Evolutionary conservation across 805 yeast species (phyloP).

Genomic region (Saturnispora galanensis): DNA sequence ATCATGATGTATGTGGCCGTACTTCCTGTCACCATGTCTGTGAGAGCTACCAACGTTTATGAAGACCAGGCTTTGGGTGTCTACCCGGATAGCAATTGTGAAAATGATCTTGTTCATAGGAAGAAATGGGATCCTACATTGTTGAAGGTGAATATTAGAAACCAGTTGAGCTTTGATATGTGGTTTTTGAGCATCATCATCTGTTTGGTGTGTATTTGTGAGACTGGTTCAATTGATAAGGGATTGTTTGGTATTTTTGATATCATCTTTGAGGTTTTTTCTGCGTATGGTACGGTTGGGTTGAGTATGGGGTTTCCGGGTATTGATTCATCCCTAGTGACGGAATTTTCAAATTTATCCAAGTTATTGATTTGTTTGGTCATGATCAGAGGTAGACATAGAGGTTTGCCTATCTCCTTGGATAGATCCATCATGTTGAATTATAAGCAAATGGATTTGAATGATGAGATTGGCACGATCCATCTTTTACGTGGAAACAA

Average conservation of each 20-base stretch:
- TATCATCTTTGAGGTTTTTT: slow-evolving; percentile 72
- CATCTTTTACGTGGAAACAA: too few relatives aligned
- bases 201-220: slow-evolving; percentile 77
- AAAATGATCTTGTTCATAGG: slow-evolving; percentile 28
- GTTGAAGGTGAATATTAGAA: slow-evolving; percentile 76
- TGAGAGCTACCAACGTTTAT: slow-evolving; percentile 90
- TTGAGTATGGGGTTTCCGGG: slow-evolving; percentile 72
- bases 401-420: slow-evolving; percentile 85
- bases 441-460: background rate
- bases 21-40: slow-evolving; percentile 87
- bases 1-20: slow-evolving; percentile 97
- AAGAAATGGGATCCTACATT: slow-evolving; percentile 44
- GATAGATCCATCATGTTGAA: slow-evolving; percentile 89
- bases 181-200: slow-evolving; percentile 86
- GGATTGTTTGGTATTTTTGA: slow-evolving; percentile 56
- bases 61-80: slow-evolving; percentile 92
- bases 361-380: slow-evolving; percentile 75
- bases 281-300: slow-evolving; percentile 95
- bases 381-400: slow-evolving; percentile 89
- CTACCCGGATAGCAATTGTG: slow-evolving; percentile 29
- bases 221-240: slow-evolving; percentile 49
- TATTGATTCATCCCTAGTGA: slow-evolving; percentile 56
- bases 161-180: slow-evolving; percentile 82
- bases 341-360: slow-evolving; percentile 58
- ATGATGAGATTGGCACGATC: background rate